These are phyloP conservation scores for Carpinus fangiana DNA, from an alignment of 306 rosid genomes.

Conservation along the genomic window DNA sequence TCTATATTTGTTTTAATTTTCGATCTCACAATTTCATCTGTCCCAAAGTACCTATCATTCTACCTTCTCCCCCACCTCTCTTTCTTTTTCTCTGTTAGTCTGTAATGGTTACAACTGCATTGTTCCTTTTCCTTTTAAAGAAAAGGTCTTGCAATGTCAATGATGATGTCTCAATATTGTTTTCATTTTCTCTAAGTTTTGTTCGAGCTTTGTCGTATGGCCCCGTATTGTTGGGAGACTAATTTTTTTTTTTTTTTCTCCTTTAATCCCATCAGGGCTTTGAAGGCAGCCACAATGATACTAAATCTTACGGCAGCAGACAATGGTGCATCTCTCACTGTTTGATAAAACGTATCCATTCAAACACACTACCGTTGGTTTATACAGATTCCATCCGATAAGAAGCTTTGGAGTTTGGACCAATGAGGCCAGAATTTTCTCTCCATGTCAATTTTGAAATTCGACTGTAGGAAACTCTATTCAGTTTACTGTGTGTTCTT, in stretches of 20 bases:
- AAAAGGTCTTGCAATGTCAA: no score
- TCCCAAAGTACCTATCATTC: no score
- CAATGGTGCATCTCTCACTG: conserved; percentile 91
- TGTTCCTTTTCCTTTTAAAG: no score
- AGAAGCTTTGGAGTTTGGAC: background rate
- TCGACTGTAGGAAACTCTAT: background rate
- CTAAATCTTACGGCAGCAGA: conserved; percentile 78
- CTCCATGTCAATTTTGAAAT: background rate
- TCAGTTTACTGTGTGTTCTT: background rate
- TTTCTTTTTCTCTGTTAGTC: no score
- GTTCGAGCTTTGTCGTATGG: background rate
- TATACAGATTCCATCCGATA: background rate
- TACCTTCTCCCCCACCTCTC: no score
- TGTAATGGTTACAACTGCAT: no score
- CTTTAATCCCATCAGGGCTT: conserved; percentile 49
- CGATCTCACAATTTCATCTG: no score
- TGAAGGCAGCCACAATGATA: conserved; percentile 83
- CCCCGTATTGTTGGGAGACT: background rate
- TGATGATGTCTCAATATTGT: background rate
- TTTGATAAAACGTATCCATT: conserved; percentile 34
- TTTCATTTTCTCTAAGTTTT: background rate
- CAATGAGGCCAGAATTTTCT: background rate
- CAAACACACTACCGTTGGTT: background rate
- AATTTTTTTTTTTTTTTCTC: background rate
- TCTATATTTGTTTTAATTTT: no score